phyloP scores from a whole-genome alignment of 331 rosid species.

The Erythrophleum ivorense region DNA sequence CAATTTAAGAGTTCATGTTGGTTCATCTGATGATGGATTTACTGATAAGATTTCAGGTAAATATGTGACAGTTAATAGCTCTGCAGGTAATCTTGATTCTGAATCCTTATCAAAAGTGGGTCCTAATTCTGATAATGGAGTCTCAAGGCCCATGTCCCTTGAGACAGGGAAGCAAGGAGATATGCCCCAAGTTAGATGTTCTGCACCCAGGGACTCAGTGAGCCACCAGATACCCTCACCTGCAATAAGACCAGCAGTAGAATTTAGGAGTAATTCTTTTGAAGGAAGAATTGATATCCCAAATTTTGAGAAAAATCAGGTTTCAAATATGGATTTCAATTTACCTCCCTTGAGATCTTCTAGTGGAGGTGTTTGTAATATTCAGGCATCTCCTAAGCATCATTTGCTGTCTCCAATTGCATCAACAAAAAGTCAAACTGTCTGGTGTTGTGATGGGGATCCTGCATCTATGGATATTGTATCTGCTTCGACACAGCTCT shows the following conservation, averaged over 20 bases:
- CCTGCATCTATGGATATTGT: constrained; percentile 80
- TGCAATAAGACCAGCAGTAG: constrained; percentile 57
- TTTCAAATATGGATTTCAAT: constrained; percentile 53
- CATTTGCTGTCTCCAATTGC: constrained; percentile 54
- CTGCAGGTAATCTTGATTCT: constrained; percentile 53
- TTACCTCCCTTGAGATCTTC: constrained; percentile 67
- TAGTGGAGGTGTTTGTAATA: constrained; percentile 60
- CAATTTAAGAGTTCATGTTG: constrained; percentile 48
- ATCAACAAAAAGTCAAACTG: constrained; percentile 54
- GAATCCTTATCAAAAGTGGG: constrained; percentile 45
- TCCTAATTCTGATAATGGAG: constrained; percentile 60
- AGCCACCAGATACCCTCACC: constrained; percentile 70
- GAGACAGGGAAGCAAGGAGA: constrained; percentile 64
- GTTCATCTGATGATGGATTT: constrained; percentile 51
- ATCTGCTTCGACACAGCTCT: constrained; percentile 88
- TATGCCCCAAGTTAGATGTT: constrained; percentile 53
- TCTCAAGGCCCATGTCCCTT: constrained; percentile 61
- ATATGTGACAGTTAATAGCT: constrained; percentile 45
- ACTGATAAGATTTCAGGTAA: constrained; percentile 49
- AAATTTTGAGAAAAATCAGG: constrained; percentile 65
- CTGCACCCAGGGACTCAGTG: constrained; percentile 64
- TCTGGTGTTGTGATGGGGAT: constrained; percentile 91
- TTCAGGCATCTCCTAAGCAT: constrained; percentile 68
- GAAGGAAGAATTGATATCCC: constrained; percentile 62
- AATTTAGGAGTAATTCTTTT: constrained; percentile 69